Evolutionary conservation across 1,139 yeast species (phyloP), one percentile per base, ranked within the genome.

Genomic region (Diutina neorugosa): DNA sequence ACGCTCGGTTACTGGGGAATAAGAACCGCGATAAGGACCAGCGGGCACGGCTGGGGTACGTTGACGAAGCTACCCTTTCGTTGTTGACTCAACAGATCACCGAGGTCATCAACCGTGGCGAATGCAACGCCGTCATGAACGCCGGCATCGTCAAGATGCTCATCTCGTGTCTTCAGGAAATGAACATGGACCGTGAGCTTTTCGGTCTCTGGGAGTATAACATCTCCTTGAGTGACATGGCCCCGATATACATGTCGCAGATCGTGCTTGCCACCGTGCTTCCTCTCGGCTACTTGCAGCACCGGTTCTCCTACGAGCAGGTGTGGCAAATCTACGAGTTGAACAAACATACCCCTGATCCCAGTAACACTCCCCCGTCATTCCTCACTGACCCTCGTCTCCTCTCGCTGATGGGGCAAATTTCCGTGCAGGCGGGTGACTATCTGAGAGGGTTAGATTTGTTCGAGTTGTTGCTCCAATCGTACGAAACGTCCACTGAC

Each of bases 251-350:
- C 60, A 60, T 65, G 54, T 52, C 52, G 18, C 58, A 55, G 43
- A 41, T 67, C 48, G 50, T 86, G 18, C 80, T 86, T 58, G 88
- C 94, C 34, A 80, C 84, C 9, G 78, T 86, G 42, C 74, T 88
- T 62, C 90, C 90, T 37, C 74, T 85, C 47, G 77, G 89, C 57
- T 82, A 76, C 58, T 81, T 80, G 56, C 73, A 78, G 53, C 82
- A 85, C 51, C 77, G 84, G 59, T 77, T 77, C 54, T 69, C 78
- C 23, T 84, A 86, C 61, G 82, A 80, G 51, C 89, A 84, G 59
- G 63, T 73, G 46, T 59, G 66, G 53, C 66, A 67, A 53, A 65
- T 74, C 52, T 73, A 63, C 57, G 73, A 71, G 51, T 62, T 69
- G 57, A 73, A 71, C 60, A 60, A 60, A 41, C 63, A 63, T 14